These are phyloP conservation scores for Eucalyptus virginea DNA, from an alignment of 345 rosid genomes.

Conservation along the genomic window DNA sequence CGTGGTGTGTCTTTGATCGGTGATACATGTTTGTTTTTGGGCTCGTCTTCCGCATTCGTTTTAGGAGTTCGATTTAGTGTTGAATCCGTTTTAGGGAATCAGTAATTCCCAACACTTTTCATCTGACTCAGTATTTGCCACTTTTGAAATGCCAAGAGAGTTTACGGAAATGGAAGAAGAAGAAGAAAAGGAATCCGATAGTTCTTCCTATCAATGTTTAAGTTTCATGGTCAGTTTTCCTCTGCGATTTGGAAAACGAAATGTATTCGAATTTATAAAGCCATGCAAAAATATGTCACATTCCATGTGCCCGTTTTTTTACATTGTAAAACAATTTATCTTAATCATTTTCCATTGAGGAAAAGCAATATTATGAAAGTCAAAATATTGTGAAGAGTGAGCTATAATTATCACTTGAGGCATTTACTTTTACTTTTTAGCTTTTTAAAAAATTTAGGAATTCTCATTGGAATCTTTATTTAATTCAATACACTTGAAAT, in stretches of 20 bases:
- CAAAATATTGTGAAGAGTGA: neutral
- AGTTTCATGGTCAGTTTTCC: neutral
- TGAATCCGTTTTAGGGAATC: no score
- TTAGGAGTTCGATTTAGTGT: no score
- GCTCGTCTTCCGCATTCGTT: no score
- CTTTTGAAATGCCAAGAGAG: neutral
- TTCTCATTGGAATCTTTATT: no score
- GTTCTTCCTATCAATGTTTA: fast-evolving
- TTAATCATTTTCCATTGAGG: neutral
- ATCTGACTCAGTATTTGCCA: neutral
- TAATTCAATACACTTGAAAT: no score
- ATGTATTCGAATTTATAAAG: neutral
- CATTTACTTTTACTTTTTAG: no score
- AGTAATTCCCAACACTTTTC: no score
- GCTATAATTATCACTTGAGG: no score
- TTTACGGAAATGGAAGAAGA: neutral
- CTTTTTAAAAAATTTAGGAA: no score
- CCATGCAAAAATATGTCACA: neutral
- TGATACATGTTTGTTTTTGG: no score
- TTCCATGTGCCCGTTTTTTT: neutral
- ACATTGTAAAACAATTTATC: neutral
- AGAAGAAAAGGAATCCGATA: neutral
- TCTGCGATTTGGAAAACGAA: neutral
- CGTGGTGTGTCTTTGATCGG: no score
- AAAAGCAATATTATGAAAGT: neutral